Evolutionary conservation across 305 asterid genomes (phyloP), one percentile per base, ranked within the genome.

Genomic region (Fraxinus floribunda): DNA sequence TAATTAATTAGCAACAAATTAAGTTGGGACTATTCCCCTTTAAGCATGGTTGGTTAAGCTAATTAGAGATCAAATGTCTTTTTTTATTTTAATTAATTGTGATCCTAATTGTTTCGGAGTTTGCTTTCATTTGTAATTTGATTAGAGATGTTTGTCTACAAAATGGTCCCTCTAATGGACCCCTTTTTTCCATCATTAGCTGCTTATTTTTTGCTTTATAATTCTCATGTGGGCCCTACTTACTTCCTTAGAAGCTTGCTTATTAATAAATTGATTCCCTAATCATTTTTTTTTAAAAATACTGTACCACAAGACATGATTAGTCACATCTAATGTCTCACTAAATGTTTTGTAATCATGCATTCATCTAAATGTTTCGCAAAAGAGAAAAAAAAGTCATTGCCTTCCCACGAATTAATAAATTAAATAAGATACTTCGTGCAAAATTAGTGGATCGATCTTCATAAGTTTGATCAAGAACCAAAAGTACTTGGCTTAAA

Each of bases 51-150:
- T 81, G 83, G 83, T 81, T 81, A 64, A 71, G 77, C 66, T 82
- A 75, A 84, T 60, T 44, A 22, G 35, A 46, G 85, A 80, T 85
- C 76, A 46, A 78, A 78, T 83, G 90, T 87, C 90, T 70, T 38
- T 70, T 38, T 34, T 34, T 34, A 0, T 44, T 81, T 20, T 75
- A 78, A 22, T 34, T 76, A 76, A 75, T 84, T 26, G 81, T 76
- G 78, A 49, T 80, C 76, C 81, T 52, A 76, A 29, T 71, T 62
- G 77, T 57, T 8, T 70, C 3, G 66, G 60, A 7, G 73, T 84
- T 39, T 77, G 81, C 81, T 82, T 44, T 55, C 70, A 82, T 75
- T 75, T 64, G 57, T 64, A 30, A 18, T 76, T 62, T 76, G 34
- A 52, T 76, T 30, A 76, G 22, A 24, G 2, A 41, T 29, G 4